Base-by-base conservation (phyloP, 108 stramenopile species). In the Cyclotella choctawhatcheeana region DNA sequence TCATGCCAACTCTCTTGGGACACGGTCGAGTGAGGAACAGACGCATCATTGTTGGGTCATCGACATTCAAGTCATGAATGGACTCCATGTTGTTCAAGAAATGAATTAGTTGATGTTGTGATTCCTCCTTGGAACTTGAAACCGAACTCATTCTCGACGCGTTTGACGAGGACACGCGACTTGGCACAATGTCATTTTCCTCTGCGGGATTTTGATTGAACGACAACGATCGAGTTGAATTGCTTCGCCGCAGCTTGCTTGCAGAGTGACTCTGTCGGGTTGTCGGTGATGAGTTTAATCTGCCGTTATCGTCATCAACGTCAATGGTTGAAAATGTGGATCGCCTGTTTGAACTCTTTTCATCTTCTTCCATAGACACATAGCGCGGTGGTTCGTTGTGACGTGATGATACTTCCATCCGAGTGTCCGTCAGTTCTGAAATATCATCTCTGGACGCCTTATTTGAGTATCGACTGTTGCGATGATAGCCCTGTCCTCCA, bases 21-120 rank as follows among this genome's bases (percentile, higher is more conserved):
- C 87, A 65, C 7, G 96, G 95, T 14, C 40, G 63, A 59, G 69
- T 92, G 20, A 97, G 72, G 70, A 96, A 94, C 32, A 45, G 43
- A 20, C 72, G 64, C 73, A 81, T 74, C n/a, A 64, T 59, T 47
- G 52, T 64, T 40, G 76, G 73, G 55, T 84, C 71, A 47, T 77
- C 77, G 18, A 81, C 75, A 45, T 84, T 68, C 22, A 81, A 27
- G 31, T 44, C 76, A 20, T 44, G 43, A 35, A 81, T 73, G n/a
- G 74, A 81, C 22, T 47, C 53, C 35, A 81, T 66, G 5, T 35
- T 34, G 53, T 51, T 59, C 18, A 70, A 44, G 32, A 63, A 72
- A 21, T 24, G n/a, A 61, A 51, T 62, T 22, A 47, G 50, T 3
- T 34, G 55, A 47, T 29, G 44, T 37, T 74, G 44, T 2, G 64